phyloP scores from a whole-genome alignment of 352 stramenopile species.

The Globisporangium okanoganense region DNA sequence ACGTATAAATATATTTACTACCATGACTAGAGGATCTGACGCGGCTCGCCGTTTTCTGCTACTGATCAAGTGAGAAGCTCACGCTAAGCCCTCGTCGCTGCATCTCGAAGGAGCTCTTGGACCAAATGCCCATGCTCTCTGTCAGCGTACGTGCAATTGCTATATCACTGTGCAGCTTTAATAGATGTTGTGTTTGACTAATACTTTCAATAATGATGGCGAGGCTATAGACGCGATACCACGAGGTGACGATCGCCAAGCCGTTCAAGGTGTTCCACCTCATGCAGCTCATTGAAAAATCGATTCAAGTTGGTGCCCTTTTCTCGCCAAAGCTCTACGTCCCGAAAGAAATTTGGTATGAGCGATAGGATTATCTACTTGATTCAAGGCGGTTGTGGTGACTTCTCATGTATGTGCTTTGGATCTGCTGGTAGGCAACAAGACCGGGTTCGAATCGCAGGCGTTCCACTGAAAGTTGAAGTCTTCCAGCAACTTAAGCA shows the following conservation, averaged over 20 bases:
- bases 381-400: too few species aligned
- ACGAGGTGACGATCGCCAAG: slow-evolving; percentile 45
- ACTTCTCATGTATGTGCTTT: not conserved
- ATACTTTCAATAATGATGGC: not conserved
- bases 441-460: slow-evolving; percentile 56
- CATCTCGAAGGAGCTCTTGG: slow-evolving; percentile 63
- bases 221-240: slow-evolving; percentile 39
- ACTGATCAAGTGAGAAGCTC: slow-evolving; percentile 23
- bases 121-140: slow-evolving; percentile 64
- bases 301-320: slow-evolving; percentile 65
- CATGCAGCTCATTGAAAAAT: slow-evolving; percentile 80
- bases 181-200: not conserved
- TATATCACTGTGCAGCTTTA: too few species aligned
- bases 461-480: slow-evolving; percentile 57
- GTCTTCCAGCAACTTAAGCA: slow-evolving; percentile 68
- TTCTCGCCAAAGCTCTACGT: slow-evolving; percentile 74
- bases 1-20: not conserved
- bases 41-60: not conserved
- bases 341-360: slow-evolving; percentile 73
- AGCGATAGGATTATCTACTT: not conserved
- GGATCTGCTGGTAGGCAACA: slow-evolving; percentile 34
- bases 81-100: slow-evolving; percentile 41
- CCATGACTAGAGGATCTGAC: not conserved
- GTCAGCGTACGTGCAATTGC: slow-evolving; percentile 32
- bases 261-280: slow-evolving; percentile 74